phyloP scores from a whole-genome alignment of 1,284 basidiomycete species.

The Apiotrichum porosum region DNA sequence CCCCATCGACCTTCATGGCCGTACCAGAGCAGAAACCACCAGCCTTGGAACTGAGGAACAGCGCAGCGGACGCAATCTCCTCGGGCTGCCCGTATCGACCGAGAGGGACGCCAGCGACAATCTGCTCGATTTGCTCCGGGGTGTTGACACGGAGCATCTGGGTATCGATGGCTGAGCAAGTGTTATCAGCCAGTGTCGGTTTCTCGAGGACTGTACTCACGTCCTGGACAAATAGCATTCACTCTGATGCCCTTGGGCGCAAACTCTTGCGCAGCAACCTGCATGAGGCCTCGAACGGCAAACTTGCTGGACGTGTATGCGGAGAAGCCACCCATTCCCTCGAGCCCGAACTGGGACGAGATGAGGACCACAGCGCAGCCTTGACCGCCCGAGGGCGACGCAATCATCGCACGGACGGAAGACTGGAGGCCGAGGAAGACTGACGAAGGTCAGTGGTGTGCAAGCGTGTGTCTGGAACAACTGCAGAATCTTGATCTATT shows the following conservation, averaged over 20 bases:
- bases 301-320: constrained; percentile 31
- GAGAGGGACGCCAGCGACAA: constrained; percentile 10
- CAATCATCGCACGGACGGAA: constrained; percentile 22
- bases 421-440: constrained; percentile 27
- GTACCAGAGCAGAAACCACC: constrained; percentile 23
- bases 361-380: constrained; percentile 26
- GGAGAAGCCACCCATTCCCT: constrained; percentile 16
- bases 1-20: constrained; percentile 27
- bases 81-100: constrained; percentile 22
- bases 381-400: constrained; percentile 15
- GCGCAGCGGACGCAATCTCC: constrained; percentile 24
- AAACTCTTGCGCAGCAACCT: constrained; percentile 24
- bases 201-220: constrained; percentile 3
- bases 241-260: constrained; percentile 27
- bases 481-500: too few species aligned
- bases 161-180: constrained; percentile 15
- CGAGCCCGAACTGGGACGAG: constrained; percentile 25
- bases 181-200: not conserved
- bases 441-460: not conserved
- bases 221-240: constrained; percentile 25
- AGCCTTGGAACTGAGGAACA: constrained; percentile 24
- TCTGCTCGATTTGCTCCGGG: constrained; percentile 8
- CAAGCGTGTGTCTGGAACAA: not conserved
- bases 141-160: constrained; percentile 12
- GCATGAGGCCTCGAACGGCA: constrained; percentile 28